Conservation (phyloP, 139 green algal genomes). For the Ulvella scutata region DNA sequence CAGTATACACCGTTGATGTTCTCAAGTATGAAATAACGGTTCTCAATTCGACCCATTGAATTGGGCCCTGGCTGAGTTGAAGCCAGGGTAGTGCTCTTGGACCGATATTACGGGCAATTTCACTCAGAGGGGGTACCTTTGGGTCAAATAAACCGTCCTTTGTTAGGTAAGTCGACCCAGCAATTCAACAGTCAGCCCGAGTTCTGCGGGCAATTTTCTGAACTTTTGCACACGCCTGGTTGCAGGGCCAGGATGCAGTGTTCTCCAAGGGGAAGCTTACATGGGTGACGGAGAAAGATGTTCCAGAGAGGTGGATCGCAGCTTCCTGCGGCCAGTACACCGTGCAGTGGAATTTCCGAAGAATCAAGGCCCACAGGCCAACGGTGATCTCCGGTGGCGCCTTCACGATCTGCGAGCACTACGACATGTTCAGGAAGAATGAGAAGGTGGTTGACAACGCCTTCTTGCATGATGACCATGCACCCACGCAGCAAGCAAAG, state of each 20-base stretch:
- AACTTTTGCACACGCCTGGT: too few relatives aligned
- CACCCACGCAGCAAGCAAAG: neutral
- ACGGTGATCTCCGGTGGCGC: neutral
- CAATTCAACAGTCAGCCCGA: too few relatives aligned
- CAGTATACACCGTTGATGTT: too few relatives aligned
- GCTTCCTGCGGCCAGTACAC: conserved; percentile 57
- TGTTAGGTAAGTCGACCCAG: too few relatives aligned
- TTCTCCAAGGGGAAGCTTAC: conserved; percentile 59
- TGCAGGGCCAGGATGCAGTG: neutral
- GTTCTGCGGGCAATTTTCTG: too few relatives aligned
- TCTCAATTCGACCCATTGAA: too few relatives aligned
- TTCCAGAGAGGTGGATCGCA: conserved; percentile 71
- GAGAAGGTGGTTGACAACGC: conserved; percentile 60
- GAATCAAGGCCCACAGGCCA: neutral
- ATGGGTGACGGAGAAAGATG: conserved; percentile 68
- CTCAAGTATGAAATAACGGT: too few relatives aligned
- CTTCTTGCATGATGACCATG: conserved; percentile 60
- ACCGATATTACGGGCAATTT: too few relatives aligned
- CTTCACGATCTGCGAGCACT: conserved; percentile 18
- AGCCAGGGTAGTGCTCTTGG: too few relatives aligned
- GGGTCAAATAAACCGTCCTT: too few relatives aligned
- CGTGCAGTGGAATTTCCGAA: conserved; percentile 71
- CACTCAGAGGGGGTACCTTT: too few relatives aligned
- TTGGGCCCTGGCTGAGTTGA: too few relatives aligned
- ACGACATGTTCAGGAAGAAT: conserved; percentile 56